Evolutionary conservation across 805 yeast species (phyloP).

Genomic region (Lachancea cidri): DNA sequence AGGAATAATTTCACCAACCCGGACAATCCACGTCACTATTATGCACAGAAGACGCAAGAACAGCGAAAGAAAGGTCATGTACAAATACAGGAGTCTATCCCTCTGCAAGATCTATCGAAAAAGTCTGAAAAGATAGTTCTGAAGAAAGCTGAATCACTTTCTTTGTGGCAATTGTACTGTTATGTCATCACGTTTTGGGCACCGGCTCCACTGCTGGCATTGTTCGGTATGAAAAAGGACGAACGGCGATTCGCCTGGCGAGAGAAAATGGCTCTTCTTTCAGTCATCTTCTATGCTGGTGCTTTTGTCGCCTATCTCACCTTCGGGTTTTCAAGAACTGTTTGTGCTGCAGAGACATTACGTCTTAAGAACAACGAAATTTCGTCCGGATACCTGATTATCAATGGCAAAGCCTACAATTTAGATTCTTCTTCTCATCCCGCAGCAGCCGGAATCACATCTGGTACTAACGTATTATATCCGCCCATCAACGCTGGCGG

Average conservation of each 20-base stretch:
- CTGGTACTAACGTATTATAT: constrained; percentile 67
- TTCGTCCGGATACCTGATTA: constrained; percentile 54
- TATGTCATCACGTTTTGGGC: constrained; percentile 86
- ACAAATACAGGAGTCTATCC: constrained; percentile 53
- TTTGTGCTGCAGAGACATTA: constrained; percentile 47
- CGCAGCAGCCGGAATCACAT: constrained; percentile 68
- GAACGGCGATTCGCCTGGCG: constrained; percentile 96
- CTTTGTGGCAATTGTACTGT: constrained; percentile 81
- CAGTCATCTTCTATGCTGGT: constrained; percentile 69
- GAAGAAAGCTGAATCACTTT: constrained; percentile 16
- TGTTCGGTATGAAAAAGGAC: constrained; percentile 73
- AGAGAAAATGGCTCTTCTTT: constrained; percentile 82
- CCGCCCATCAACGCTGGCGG: constrained; percentile 91
- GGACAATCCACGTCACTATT: constrained; percentile 73
- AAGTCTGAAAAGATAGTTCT: constrained; percentile 14
- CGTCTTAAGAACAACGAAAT: constrained; percentile 62
- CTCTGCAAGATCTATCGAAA: constrained; percentile 9
- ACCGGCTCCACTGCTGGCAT: constrained; percentile 62
- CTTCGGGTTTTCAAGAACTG: constrained; percentile 83
- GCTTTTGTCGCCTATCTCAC: constrained; percentile 79
- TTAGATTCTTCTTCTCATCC: constrained; percentile 73
- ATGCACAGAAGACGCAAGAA: constrained; percentile 66
- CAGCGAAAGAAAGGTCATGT: constrained; percentile 49
- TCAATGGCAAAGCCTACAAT: constrained; percentile 79
- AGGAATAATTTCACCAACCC: constrained; percentile 59